Evolutionary conservation across 306 rosid genomes (phyloP), one percentile per base, ranked within the genome.

Genomic region (Pyrus betulifolia): DNA sequence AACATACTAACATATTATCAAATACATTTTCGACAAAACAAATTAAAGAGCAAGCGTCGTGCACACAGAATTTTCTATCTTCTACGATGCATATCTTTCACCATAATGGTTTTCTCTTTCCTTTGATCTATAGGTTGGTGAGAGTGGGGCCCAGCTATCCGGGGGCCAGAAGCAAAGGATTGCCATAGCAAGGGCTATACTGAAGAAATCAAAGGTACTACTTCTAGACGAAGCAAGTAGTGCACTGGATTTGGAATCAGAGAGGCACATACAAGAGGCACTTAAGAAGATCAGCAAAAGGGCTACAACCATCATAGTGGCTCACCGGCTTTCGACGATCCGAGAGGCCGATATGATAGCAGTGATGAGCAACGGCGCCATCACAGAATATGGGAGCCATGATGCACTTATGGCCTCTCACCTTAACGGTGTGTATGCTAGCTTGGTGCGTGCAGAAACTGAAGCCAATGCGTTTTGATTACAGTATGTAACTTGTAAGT

Each of bases 151-250:
- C 70, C 98, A 95, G 71, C 82, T 95, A 80, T 95, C 92, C 6
- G 93, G 97, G n/a, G 97, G 97, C 12, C 97, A 90, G 74, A 95
- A 92, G 74, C 97, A 92, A 81, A 85, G 96, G 79, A 83, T 92
- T 46, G 96, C 96, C 66, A 89, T 92, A 81, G 96, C 97, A 33
- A 89, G 96, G 63, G 97, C 97, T 11, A 90, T 95, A 62, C 60
- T 95, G 72, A 95, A 90, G 88, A 90, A 79, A 79, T 85, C 97
- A 74, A 90, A 84, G 70, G 84, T 95, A 19, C 72, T 92, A 57
- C 80, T 90, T 25, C 90, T 92, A 82, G 98, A 95, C 84, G 98
- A 95, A 84, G 97, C 98, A 80, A 92, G 96, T 81, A 95, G 96
- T 87, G 93, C 96, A 51, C 71, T 92, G 81, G 98, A 92, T 84